phyloP scores from a whole-genome alignment of 2,329 filamentous ascomycete genomes.

The Stachybotrys chartarum region DNA sequence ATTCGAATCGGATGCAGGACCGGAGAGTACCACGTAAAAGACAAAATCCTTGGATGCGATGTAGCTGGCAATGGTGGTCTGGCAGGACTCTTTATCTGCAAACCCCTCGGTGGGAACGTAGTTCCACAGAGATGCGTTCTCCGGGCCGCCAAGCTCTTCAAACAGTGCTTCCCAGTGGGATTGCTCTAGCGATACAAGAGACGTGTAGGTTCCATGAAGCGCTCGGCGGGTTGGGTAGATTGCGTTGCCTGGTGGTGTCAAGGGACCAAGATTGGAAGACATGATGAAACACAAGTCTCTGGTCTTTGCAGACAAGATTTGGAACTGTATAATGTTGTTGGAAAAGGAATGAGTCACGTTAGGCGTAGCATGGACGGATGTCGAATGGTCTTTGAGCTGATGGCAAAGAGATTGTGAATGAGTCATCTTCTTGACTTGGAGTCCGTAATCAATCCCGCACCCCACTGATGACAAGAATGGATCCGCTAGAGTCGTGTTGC shows the following conservation, averaged over 20 bases:
- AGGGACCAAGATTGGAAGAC: not conserved
- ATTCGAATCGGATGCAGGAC: slow-evolving; percentile 9
- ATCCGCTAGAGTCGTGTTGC: no score
- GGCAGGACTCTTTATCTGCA: not conserved
- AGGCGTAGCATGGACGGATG: no score
- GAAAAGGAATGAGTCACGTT: no score
- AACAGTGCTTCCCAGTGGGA: slow-evolving; percentile 20
- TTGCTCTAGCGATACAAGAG: slow-evolving; percentile 18
- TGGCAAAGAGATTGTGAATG: no score
- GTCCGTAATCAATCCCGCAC: no score
- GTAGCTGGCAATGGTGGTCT: not conserved
- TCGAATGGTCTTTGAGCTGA: no score
- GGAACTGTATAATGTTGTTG: no score
- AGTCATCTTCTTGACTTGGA: no score
- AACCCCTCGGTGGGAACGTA: slow-evolving; percentile 14
- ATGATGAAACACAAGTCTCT: not conserved
- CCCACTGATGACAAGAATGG: no score
- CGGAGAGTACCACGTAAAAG: slow-evolving; percentile 37
- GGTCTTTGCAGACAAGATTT: no score
- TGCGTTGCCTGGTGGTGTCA: not conserved
- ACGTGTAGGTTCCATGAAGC: slow-evolving; percentile 21
- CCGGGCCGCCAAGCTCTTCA: slow-evolving; percentile 22
- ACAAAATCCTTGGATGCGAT: slow-evolving; percentile 23
- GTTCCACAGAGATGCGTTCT: slow-evolving; percentile 24
- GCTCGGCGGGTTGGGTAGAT: not conserved